phyloP scores from a whole-genome alignment of 768 basidiomycete genomes.

The Terana coerulea region DNA sequence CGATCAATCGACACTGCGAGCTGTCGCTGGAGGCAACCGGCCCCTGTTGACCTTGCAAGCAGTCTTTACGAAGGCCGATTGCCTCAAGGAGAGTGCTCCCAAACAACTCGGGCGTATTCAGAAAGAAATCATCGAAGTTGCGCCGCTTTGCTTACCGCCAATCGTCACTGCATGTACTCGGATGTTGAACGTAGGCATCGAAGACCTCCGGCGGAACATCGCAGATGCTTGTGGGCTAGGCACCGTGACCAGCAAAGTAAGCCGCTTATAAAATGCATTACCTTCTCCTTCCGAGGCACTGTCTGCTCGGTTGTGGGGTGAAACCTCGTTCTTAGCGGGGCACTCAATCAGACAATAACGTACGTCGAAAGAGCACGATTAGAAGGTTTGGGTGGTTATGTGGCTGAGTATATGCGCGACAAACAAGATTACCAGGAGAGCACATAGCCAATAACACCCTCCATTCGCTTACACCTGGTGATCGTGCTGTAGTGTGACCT shows the following conservation, averaged over 20 bases:
- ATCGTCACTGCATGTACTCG: conserved; percentile 54
- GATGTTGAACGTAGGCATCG: conserved; percentile 52
- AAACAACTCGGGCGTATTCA: conserved; percentile 38
- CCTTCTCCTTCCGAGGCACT: no score
- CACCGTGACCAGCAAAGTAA: neutral
- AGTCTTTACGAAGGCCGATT: conserved; percentile 70
- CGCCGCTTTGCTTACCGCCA: conserved; percentile 62
- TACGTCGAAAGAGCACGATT: no score
- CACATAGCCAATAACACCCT: no score
- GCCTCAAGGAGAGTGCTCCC: conserved; percentile 30
- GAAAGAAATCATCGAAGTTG: conserved; percentile 46
- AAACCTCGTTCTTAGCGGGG: no score
- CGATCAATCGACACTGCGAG: conserved; percentile 38
- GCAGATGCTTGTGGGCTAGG: conserved; percentile 51
- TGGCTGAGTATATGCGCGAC: no score
- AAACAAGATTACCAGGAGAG: no score
- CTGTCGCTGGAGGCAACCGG: conserved; percentile 30
- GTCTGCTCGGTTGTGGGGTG: no score
- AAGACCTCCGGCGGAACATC: conserved; percentile 54
- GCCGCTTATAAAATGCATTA: no score
- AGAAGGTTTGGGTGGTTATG: no score
- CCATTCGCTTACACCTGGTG: no score
- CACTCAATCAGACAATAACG: no score
- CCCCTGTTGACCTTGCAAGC: conserved; percentile 61
- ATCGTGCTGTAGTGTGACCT: no score